These are phyloP conservation scores for Irpex sp. DNA, from an alignment of 1,284 basidiomycete species.

Conservation along the genomic window DNA sequence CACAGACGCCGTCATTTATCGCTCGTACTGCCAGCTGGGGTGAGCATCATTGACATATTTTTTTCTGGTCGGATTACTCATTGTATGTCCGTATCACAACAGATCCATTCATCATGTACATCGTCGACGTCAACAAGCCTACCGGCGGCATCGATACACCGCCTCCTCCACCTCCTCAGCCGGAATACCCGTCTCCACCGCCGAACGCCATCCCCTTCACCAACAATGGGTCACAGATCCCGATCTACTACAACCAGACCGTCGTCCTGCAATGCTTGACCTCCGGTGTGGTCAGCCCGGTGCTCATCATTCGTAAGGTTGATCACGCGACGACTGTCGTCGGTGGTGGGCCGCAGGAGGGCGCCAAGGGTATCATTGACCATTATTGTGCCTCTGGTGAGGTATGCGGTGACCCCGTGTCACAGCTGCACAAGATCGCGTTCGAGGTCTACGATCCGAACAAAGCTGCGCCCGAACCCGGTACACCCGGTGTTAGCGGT, in stretches of 20 bases:
- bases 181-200: conserved; percentile 86
- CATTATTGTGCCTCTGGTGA: conserved; percentile 81
- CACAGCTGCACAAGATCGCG: conserved; percentile 92
- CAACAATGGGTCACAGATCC: conserved; percentile 73
- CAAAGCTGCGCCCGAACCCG: conserved; percentile 66
- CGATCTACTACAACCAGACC: conserved; percentile 95
- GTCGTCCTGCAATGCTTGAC: conserved; percentile 93
- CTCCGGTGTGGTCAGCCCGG: conserved; percentile 90
- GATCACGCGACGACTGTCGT: conserved; percentile 89
- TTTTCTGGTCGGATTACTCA: background rate
- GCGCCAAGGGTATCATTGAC: conserved; percentile 79
- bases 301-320: conserved; percentile 91
- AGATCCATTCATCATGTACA: conserved; percentile 95
- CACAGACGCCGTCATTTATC: conserved; percentile 79
- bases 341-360: conserved; percentile 81
- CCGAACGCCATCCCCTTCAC: conserved; percentile 84
- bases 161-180: conserved; percentile 73
- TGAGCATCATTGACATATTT: conserved; percentile 29
- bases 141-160: conserved; percentile 71
- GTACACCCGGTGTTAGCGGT: conserved; percentile 70
- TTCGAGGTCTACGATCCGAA: conserved; percentile 81
- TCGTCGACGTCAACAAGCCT: conserved; percentile 82
- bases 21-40: conserved; percentile 85
- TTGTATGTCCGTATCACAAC: conserved; percentile 9
- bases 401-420: conserved; percentile 89